These are phyloP conservation scores for Penicillium maclennaniae DNA, from an alignment of 495 filamentous ascomycete genomes.

Conservation along the genomic window DNA sequence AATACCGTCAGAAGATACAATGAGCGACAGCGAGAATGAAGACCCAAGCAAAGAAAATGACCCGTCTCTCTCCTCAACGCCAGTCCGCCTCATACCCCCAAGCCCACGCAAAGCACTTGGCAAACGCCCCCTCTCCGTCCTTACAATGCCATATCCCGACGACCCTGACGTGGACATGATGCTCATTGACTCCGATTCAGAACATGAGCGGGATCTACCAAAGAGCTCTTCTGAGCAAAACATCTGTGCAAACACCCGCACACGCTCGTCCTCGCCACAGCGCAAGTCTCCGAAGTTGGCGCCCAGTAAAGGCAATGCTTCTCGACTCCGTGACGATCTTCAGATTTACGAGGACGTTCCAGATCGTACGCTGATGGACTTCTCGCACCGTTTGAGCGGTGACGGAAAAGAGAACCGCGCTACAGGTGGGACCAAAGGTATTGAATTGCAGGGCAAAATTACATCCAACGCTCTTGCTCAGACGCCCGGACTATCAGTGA, in stretches of 20 bases:
- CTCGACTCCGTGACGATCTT: constrained; percentile 29
- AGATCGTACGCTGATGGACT: constrained; percentile 14
- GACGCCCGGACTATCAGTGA: not conserved
- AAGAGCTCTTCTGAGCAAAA: constrained; percentile 36
- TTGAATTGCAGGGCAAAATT: not conserved
- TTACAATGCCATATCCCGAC: constrained; percentile 28
- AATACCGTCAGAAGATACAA: not conserved
- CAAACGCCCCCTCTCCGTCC: constrained; percentile 43
- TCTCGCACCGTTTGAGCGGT: constrained; percentile 21
- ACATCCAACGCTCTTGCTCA: not conserved
- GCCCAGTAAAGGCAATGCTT: constrained; percentile 23
- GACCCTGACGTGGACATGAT: constrained; percentile 24
- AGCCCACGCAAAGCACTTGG: constrained; percentile 33
- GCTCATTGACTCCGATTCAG: constrained; percentile 28
- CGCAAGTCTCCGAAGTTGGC: constrained; percentile 35
- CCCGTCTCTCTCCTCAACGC: constrained; percentile 41
- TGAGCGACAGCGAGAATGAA: constrained; percentile 30
- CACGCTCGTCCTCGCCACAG: constrained; percentile 13
- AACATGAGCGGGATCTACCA: constrained; percentile 4
- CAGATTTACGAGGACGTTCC: constrained; percentile 39
- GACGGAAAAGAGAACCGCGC: constrained; percentile 36
- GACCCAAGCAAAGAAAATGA: constrained; percentile 49
- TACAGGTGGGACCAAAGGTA: constrained; percentile 11
- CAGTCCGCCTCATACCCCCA: constrained; percentile 26
- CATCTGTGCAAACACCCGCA: constrained; percentile 34